These are phyloP conservation scores for Verticillium alfalfae DNA, from an alignment of 2,329 filamentous ascomycete genomes.

Conservation along the genomic window DNA sequence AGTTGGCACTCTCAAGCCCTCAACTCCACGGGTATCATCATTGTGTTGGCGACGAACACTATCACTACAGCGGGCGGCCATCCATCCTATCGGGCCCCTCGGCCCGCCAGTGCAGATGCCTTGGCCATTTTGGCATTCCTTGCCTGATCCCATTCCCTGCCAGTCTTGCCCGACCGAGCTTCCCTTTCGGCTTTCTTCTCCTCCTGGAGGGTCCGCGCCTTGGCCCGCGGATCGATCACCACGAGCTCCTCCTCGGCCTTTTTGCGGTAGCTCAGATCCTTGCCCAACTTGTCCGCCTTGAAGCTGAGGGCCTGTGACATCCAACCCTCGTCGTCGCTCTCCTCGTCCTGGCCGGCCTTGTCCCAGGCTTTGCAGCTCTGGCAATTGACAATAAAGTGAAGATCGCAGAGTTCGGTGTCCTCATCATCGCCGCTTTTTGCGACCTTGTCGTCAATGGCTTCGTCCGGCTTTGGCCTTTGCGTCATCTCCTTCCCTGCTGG, in stretches of 20 bases:
- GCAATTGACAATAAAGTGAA: conserved; percentile 95
- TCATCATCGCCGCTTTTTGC: conserved; percentile 43
- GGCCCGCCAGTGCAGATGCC: conserved; percentile 46
- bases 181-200: conserved; percentile 57
- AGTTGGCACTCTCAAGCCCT: not conserved
- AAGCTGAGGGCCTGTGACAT: conserved; percentile 83
- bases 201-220: conserved; percentile 66
- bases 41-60: not conserved
- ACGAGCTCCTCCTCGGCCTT: conserved; percentile 88
- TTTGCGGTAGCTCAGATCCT: conserved; percentile 83
- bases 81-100: conserved; percentile 45
- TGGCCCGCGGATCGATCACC: conserved; percentile 88
- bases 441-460: conserved; percentile 16
- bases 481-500: conserved; percentile 30
- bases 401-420: conserved; percentile 75
- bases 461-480: conserved; percentile 13
- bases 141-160: conserved; percentile 55
- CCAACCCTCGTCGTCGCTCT: conserved; percentile 67
- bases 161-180: conserved; percentile 39
- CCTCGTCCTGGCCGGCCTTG: conserved; percentile 49
- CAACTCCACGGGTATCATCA: not conserved
- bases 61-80: not conserved
- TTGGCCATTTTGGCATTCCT: conserved; percentile 52
- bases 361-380: conserved; percentile 89
- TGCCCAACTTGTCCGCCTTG: conserved; percentile 83